Evolutionary conservation across 495 filamentous ascomycete species (phyloP), one percentile per base, ranked within the genome.

Genomic region (Parachaetomium inaequale): DNA sequence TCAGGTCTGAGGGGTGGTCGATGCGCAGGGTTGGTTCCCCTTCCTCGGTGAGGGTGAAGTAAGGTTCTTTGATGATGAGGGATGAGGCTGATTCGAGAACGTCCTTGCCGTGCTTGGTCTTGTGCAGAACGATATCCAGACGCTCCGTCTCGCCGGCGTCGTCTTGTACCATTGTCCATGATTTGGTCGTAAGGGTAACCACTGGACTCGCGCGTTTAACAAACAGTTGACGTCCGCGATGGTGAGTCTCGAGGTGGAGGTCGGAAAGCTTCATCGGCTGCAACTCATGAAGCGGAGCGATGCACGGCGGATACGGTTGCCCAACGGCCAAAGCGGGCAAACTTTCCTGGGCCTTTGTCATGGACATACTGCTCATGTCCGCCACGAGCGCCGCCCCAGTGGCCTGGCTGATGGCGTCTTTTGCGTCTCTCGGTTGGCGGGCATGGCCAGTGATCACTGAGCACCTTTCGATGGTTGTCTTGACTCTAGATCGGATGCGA

Each of bases 131-230:
- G 2, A 59, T 26, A 7, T 59, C 56, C 10, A 59, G 6, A 3
- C 56, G 43, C 23, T 59, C 56, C 32, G 29, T 38, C 23, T 59
- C 56, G 1, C 31, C 56, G 17, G n/a, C 42, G 1, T 59, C 56
- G 31, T 59, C 56, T 12, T 59, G 56, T n/a, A 50, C 56, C 56
- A 59, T 49, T 1, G 56, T 28, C 56, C 56, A 59, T 26, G 56
- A 59, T 28, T 45, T 34, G 4, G 56, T 26, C 14, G 43, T 2
- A 0, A 59, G 56, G 1, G 21, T 50, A 1, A 59, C 56, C 29
- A 59, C 56, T 0, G 56, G 56, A 45, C 43, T 59, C 11, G 40
- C 45, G 4, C 43, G 42, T 19, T 59, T 59, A 29, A 59, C 45
- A 10, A 12, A 8, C 17, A 59, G 56, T 12, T 29, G 56, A 21